Evolutionary conservation across 164 flowering plant species (phyloP).

Genomic region (Magnolia officinalis): DNA sequence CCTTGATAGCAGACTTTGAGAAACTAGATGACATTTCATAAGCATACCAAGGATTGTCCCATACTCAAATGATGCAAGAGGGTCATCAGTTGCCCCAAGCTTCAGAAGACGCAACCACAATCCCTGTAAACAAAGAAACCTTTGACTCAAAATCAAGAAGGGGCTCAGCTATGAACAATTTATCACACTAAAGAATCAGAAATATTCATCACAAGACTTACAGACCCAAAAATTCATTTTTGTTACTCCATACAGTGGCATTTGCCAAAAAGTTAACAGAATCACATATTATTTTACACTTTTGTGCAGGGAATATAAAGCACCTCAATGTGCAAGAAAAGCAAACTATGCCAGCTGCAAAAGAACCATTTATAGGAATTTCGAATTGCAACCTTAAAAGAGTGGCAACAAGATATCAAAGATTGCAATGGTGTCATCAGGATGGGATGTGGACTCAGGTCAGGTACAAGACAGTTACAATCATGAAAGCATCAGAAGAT

Average conservation of each 20-base stretch:
- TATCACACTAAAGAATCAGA: background rate
- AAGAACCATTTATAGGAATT: no score
- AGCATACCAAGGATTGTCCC: conserved; percentile 92
- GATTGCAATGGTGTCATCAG: no score
- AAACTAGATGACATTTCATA: background rate
- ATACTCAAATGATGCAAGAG: conserved; percentile 96
- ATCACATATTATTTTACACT: background rate
- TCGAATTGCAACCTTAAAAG: no score
- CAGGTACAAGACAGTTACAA: no score
- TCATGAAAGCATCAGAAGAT: background rate
- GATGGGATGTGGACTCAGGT: no score
- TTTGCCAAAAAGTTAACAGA: background rate
- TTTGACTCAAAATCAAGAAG: background rate
- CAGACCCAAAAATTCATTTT: background rate
- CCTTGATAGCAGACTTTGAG: background rate
- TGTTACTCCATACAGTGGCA: background rate
- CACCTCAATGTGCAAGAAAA: background rate
- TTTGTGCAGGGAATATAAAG: background rate
- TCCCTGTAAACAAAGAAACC: conserved; percentile 46
- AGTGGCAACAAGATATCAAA: no score
- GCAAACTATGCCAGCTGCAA: background rate
- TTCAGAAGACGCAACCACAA: conserved; percentile 93
- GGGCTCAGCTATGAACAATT: background rate
- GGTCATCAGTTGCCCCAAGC: conserved; percentile 95
- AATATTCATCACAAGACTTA: background rate